Conservation (phyloP, 345 rosid species). For the sweet orange (Citrus sinensis) region DNA sequence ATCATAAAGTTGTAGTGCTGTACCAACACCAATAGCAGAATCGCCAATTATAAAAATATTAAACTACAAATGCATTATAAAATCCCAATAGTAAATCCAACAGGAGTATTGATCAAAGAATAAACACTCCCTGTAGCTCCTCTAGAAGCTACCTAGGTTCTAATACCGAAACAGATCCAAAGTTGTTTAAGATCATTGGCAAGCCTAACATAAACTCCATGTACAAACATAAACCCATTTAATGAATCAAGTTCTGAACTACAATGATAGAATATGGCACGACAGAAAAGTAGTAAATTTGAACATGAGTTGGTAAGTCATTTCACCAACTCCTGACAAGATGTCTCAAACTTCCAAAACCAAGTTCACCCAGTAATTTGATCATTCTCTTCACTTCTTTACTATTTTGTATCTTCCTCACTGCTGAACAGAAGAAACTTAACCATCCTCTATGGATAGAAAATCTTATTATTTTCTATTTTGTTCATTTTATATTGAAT, state of each 20-base stretch:
- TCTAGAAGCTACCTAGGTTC: background rate
- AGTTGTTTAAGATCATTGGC: background rate
- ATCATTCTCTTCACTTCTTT: background rate
- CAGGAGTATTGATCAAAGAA: background rate
- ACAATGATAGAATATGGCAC: background rate
- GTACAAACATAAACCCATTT: background rate
- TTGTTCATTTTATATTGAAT: background rate
- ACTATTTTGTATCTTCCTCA: background rate
- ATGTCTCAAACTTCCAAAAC: background rate
- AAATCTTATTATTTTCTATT: background rate
- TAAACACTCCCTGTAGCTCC: background rate
- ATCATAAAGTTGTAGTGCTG: background rate
- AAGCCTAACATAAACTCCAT: background rate
- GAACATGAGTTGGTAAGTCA: background rate
- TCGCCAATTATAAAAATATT: background rate
- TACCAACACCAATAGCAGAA: background rate
- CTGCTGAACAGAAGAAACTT: background rate
- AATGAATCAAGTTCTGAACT: background rate
- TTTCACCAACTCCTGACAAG: background rate
- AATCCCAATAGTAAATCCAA: background rate
- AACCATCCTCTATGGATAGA: background rate
- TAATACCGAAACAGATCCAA: background rate
- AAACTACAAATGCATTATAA: background rate
- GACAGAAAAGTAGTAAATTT: background rate
- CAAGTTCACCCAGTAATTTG: background rate